Conservation (phyloP, 768 basidiomycete genomes). For the Boletus edulis region DNA sequence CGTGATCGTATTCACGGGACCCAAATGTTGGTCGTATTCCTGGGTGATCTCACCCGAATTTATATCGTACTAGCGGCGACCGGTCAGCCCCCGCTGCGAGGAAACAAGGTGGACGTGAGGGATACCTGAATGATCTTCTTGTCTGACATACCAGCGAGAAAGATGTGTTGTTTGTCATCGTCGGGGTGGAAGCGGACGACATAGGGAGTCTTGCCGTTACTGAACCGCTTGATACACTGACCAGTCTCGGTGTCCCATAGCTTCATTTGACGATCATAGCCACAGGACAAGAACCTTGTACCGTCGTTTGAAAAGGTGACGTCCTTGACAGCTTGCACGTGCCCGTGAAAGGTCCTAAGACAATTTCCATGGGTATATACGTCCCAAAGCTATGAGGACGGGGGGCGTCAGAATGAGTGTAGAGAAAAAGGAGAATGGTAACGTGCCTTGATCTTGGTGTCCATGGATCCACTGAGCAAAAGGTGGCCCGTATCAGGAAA, state of each 20-base stretch:
- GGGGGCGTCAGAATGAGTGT: constrained; percentile 1
- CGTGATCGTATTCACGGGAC: constrained; percentile 97
- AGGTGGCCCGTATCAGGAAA: constrained; percentile 95
- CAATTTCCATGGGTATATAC: constrained; percentile 97
- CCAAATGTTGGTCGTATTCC: constrained; percentile 98
- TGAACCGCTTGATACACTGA: constrained; percentile 94
- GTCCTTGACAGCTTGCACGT: constrained; percentile 95
- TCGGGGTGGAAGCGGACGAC: constrained; percentile 96
- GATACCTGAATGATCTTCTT: constrained; percentile 97
- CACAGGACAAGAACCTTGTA: constrained; percentile 83
- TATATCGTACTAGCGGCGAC: constrained; percentile 77
- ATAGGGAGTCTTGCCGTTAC: constrained; percentile 97
- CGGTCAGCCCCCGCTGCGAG: neutral
- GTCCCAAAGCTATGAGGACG: constrained; percentile 85
- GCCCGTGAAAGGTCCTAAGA: constrained; percentile 94
- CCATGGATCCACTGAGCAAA: constrained; percentile 93
- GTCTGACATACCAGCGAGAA: constrained; percentile 98
- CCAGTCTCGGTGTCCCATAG: constrained; percentile 99
- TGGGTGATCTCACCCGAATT: constrained; percentile 94
- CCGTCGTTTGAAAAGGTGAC: constrained; percentile 95
- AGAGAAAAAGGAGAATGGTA: neutral
- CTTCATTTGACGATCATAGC: constrained; percentile 97
- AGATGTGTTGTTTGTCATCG: constrained; percentile 92
- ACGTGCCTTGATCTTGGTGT: constrained; percentile 93
- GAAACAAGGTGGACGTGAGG: neutral